Evolutionary conservation across 2,329 filamentous ascomycete species (phyloP).

Genomic region (Fusarium sp.): DNA sequence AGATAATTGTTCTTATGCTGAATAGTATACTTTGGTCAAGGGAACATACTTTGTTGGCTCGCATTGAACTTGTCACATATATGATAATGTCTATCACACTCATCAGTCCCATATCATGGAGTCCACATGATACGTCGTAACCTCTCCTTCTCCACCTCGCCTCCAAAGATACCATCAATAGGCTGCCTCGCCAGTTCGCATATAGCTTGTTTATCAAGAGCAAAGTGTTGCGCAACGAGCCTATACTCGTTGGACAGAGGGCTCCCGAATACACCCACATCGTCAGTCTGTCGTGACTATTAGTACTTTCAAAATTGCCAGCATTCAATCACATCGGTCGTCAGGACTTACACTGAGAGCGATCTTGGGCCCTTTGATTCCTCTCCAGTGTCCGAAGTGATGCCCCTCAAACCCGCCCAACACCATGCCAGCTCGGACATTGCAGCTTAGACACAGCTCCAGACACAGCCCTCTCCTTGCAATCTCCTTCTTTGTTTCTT

Average conservation of each 20-base stretch:
- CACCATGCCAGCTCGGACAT: slow-evolving; percentile 81
- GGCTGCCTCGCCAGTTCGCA: slow-evolving; percentile 70
- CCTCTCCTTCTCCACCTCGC: slow-evolving; percentile 70
- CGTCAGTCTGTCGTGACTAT: slow-evolving; percentile 73
- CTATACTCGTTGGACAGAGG: slow-evolving; percentile 81
- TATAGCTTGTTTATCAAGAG: slow-evolving; percentile 61
- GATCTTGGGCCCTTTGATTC: slow-evolving; percentile 68
- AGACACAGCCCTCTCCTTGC: slow-evolving; percentile 68
- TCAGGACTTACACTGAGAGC: slow-evolving; percentile 73
- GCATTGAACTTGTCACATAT: not conserved
- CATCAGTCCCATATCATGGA: not conserved
- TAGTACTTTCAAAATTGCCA: not conserved
- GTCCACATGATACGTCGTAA: slow-evolving; percentile 65
- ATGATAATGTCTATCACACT: not conserved
- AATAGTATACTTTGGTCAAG: not conserved
- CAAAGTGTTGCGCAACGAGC: slow-evolving; percentile 78
- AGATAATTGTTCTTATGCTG: not conserved
- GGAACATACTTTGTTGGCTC: not conserved
- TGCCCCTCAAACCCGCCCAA: slow-evolving; percentile 74
- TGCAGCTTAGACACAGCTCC: slow-evolving; percentile 84
- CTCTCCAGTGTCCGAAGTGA: slow-evolving; percentile 82
- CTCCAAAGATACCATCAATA: slow-evolving; percentile 75
- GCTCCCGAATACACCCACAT: slow-evolving; percentile 85
- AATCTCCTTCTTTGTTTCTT: slow-evolving; percentile 68
- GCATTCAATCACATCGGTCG: not conserved